A percentile compares a stretch with the other conserved stretches of the same genome.
phyloP scores from a whole-genome alignment of 2,329 filamentous ascomycete genomes.

The Ceratocystis ficicola region DNA sequence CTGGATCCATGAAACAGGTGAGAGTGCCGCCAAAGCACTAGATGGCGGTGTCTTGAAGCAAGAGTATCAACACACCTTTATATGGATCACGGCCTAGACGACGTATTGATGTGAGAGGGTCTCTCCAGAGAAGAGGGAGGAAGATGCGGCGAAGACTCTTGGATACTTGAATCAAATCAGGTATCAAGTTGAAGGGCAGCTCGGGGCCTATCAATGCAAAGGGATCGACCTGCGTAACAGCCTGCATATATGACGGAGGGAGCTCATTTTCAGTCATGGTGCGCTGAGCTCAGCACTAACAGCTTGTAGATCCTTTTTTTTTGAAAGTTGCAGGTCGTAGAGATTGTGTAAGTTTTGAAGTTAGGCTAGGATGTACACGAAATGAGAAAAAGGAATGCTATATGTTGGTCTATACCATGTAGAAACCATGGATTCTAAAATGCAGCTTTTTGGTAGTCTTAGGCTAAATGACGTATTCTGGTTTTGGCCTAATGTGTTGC shows the following conservation, averaged over 20 bases:
- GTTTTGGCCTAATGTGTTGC: background rate
- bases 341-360: no score
- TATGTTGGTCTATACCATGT: background rate
- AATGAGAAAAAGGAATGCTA: background rate
- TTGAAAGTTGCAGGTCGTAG: background rate
- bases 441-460: background rate
- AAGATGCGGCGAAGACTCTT: constrained; percentile 38
- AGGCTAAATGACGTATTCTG: background rate
- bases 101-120: constrained; percentile 35
- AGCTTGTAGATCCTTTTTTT: background rate
- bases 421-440: background rate
- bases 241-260: constrained; percentile 44
- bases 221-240: constrained; percentile 38
- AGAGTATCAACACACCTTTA: constrained; percentile 30
- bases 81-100: constrained; percentile 34
- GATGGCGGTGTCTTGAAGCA: background rate
- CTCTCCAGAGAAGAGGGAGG: constrained; percentile 41
- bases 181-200: constrained; percentile 33
- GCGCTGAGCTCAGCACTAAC: background rate
- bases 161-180: constrained; percentile 39
- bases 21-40: background rate
- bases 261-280: constrained; percentile 15
- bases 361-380: no score
- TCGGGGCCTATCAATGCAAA: constrained; percentile 37
- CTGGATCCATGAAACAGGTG: background rate